Evolutionary conservation across 2,329 filamentous ascomycete genomes (phyloP), one percentile per base, ranked within the genome.

Genomic region (Xylaria digitata): DNA sequence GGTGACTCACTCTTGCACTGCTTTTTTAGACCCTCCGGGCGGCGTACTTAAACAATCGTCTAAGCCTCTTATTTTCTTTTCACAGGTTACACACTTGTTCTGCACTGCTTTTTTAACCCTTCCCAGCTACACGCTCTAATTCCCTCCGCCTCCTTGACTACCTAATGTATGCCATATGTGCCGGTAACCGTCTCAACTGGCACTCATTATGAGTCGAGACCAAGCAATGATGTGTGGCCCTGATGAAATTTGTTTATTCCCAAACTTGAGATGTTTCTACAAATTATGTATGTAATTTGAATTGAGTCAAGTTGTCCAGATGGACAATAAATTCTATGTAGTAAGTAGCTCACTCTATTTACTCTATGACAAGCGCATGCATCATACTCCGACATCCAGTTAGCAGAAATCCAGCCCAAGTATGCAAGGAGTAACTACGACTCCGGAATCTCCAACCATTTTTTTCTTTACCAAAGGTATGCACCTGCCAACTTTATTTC

Each of bases 341-440:
- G 46, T 46, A 13, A 23, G 19, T 15, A 49, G 46, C 58, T 40
- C 52, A 15, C 15, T 63, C 53, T 52, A 63, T 63, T 63, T 34
- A 42, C 2, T 57, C 53, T 57, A 63, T 63, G 37, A 57, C 34
- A 37, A 49, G 49, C 15, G 1, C 21, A 49, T 49, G 21, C 17
- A n/a, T 49, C 15, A 19, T 23, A 61, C 45, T 13, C 23, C 6
- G 23, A 43, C 34, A 13, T 21, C 37, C n/a, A 45, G 34, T 6
- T 37, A 42, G 52, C 34, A 42, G 17, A 15, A 40, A 43, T 48
- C 49, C 54, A 58, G 43, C 34, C 26, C 34, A 23, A 45, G 19
- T 34, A 37, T 57, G 43, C 13, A 37, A 45, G 15, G 6, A 37
- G n/a, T 32, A 32, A 11, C 17, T 34, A 11, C 6, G 21, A 37